Conservation (phyloP, 2,329 filamentous ascomycete species). For the Fusarium sp. region DNA sequence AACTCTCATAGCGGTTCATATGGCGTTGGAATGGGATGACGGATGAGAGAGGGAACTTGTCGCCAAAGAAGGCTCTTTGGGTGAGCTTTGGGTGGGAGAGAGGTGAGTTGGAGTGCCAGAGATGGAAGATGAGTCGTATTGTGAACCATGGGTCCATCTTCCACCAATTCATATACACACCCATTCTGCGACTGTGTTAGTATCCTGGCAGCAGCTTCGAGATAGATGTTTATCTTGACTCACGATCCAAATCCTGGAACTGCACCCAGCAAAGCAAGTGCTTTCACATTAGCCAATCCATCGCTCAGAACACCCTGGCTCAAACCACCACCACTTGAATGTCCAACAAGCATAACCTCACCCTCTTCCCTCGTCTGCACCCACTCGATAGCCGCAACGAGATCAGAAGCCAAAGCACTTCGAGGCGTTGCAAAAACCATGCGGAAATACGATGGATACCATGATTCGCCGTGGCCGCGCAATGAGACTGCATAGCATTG, state of each 20-base stretch:
- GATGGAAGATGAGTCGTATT: slow-evolving; percentile 56
- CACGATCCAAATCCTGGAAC: slow-evolving; percentile 55
- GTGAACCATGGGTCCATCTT: slow-evolving; percentile 59
- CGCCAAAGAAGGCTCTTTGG: slow-evolving; percentile 60
- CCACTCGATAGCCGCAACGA: slow-evolving; percentile 53
- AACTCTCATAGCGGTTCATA: slow-evolving; percentile 60
- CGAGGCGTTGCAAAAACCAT: slow-evolving; percentile 59
- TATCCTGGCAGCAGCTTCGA: background rate
- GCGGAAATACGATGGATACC: slow-evolving; percentile 58
- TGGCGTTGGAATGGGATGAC: slow-evolving; percentile 54
- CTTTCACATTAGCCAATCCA: slow-evolving; percentile 51
- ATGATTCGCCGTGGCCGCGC: slow-evolving; percentile 62
- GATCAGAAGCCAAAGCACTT: slow-evolving; percentile 54
- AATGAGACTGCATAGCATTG: slow-evolving; percentile 62
- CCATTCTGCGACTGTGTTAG: slow-evolving; percentile 47
- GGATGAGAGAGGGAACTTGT: slow-evolving; percentile 50
- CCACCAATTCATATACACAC: slow-evolving; percentile 58
- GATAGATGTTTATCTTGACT: slow-evolving; percentile 4
- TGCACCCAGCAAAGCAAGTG: slow-evolving; percentile 56
- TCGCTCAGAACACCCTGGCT: slow-evolving; percentile 59
- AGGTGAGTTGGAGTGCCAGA: slow-evolving; percentile 60
- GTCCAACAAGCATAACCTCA: slow-evolving; percentile 57
- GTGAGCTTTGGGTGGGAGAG: slow-evolving; percentile 61
- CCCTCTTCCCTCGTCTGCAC: slow-evolving; percentile 43
- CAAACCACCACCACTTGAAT: slow-evolving; percentile 62